Evolutionary conservation across 495 filamentous ascomycete species (phyloP).

Genomic region (Penicillium antarcticum): DNA sequence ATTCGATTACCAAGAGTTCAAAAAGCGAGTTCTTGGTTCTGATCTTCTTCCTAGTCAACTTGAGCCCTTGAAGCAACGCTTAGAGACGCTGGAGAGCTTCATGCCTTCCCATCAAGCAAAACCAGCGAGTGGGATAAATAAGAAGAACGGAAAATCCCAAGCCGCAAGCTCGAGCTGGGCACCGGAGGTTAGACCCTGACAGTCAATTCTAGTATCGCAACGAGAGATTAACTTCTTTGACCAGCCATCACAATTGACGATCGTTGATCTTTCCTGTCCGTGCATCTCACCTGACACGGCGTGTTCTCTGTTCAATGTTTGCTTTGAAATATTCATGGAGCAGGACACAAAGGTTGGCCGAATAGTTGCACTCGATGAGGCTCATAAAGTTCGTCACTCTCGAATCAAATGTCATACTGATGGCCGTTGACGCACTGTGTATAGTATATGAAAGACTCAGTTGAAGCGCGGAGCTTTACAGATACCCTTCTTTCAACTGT

Average conservation of each 20-base stretch:
- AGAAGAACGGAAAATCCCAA: neutral
- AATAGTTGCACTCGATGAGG: constrained; percentile 59
- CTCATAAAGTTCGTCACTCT: constrained; percentile 48
- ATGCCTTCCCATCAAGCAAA: constrained; percentile 36
- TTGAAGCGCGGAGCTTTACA: constrained; percentile 49
- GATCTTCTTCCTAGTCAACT: constrained; percentile 43
- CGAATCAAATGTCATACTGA: neutral
- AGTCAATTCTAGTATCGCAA: too few species aligned
- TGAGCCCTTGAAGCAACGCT: constrained; percentile 49
- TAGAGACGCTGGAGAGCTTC: constrained; percentile 58
- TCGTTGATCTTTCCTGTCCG: constrained; percentile 70
- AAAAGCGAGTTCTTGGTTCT: constrained; percentile 27
- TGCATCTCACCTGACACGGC: constrained; percentile 62
- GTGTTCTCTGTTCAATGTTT: constrained; percentile 67
- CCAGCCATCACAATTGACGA: constrained; percentile 45
- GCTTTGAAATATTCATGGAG: constrained; percentile 57
- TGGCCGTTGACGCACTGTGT: neutral
- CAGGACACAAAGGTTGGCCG: constrained; percentile 37
- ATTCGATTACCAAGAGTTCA: constrained; percentile 57
- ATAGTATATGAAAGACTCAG: constrained; percentile 45
- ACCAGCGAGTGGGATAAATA: neutral
- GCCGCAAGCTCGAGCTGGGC: constrained; percentile 4
- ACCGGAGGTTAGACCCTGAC: neutral
- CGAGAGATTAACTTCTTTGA: too few species aligned
- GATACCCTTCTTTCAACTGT: constrained; percentile 61